These are phyloP conservation scores for Daldinia concentrica DNA, from an alignment of 495 filamentous ascomycete species.

Conservation along the genomic window DNA sequence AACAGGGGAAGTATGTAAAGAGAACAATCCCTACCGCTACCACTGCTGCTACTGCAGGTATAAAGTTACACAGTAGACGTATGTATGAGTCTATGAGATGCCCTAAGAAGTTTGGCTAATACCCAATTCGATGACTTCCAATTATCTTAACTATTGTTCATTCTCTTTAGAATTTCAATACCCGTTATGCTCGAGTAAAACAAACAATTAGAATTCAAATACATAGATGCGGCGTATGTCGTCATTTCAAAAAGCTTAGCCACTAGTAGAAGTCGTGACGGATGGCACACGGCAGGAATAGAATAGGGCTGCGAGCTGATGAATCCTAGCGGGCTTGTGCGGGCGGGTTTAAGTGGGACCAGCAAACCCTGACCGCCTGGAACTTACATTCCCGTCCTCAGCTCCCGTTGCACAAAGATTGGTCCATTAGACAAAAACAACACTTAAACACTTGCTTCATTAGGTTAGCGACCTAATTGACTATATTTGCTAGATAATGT, in stretches of 20 bases:
- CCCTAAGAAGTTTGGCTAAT: background rate
- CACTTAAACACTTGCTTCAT: background rate
- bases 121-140: background rate
- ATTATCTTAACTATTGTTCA: background rate
- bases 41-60: background rate
- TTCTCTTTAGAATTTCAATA: background rate
- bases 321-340: constrained; percentile 23
- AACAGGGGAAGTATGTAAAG: background rate
- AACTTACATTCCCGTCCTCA: constrained; percentile 6
- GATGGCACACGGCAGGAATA: constrained; percentile 13
- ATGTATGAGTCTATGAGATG: background rate
- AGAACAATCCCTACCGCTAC: background rate
- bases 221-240: background rate
- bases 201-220: background rate
- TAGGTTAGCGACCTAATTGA: background rate
- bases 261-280: background rate
- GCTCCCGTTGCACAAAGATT: background rate
- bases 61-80: too few relatives aligned
- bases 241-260: background rate
- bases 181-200: background rate
- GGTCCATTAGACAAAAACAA: background rate
- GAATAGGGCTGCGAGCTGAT: constrained; percentile 35
- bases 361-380: constrained; percentile 15
- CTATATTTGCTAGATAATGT: background rate
- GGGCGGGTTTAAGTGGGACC: constrained; percentile 34